These are phyloP conservation scores for Tricholoma flavovirens DNA, from an alignment of 768 basidiomycete genomes.

Conservation along the genomic window DNA sequence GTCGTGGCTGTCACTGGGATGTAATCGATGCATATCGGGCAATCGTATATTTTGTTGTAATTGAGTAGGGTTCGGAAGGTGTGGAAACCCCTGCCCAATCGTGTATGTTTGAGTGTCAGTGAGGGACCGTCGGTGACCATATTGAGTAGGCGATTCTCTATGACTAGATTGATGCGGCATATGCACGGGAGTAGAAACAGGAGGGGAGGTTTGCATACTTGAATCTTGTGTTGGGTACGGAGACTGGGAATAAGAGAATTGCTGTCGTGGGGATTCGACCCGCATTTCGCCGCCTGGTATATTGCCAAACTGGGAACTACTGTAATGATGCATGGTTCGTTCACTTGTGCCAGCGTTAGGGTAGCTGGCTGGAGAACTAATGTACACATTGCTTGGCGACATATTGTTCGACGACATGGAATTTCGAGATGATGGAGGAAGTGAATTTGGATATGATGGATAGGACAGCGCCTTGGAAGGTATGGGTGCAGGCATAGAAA, in stretches of 20 bases:
- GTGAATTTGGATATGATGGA: constrained; percentile 33
- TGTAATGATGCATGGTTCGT: constrained; percentile 43
- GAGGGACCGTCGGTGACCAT: constrained; percentile 50
- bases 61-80: constrained; percentile 41
- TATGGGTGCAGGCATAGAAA: constrained; percentile 31
- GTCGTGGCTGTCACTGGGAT: constrained; percentile 21
- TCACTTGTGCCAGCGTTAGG: constrained; percentile 45
- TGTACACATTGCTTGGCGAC: constrained; percentile 31
- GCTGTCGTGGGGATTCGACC: constrained; percentile 39
- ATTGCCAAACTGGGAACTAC: constrained; percentile 37
- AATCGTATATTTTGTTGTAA: constrained; percentile 35
- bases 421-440: constrained; percentile 38
- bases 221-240: constrained; percentile 41
- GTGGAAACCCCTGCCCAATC: constrained; percentile 42
- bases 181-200: constrained; percentile 30
- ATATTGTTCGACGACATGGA: constrained; percentile 24
- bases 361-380: constrained; percentile 34
- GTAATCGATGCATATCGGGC: constrained; percentile 37
- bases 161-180: constrained; percentile 32
- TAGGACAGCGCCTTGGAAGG: constrained; percentile 45
- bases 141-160: constrained; percentile 41
- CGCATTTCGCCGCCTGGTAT: constrained; percentile 37
- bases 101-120: constrained; percentile 53
- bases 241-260: constrained; percentile 47
- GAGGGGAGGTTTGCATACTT: constrained; percentile 35